Evolutionary conservation across 495 filamentous ascomycete species (phyloP), one percentile per base, ranked within the genome.

Genomic region (Endocarpon pusillum): DNA sequence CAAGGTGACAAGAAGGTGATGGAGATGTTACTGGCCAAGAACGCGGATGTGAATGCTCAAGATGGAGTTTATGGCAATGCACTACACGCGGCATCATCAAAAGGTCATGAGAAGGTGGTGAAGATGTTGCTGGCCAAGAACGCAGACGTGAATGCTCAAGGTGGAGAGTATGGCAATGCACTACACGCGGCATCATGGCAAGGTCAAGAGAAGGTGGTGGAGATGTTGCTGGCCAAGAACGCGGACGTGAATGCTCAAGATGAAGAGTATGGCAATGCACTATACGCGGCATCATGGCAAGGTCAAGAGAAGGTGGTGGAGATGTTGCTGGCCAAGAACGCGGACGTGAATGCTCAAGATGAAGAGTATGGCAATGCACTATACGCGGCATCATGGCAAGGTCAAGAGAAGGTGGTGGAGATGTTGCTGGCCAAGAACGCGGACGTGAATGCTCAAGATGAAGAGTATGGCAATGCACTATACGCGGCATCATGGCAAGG

Each of bases 11-110:
- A n/a, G n/a, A n/a, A n/a, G n/a, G n/a, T n/a, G n/a, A n/a, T n/a
- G n/a, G n/a, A n/a, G n/a, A n/a, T n/a, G n/a, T n/a, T 57, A 15
- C 37, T 59, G 3, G 36, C 16, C 6, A 26, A 29, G 16, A 46
- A 45, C 5, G 42, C 47, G 5, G n/a, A n/a, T n/a, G n/a, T n/a
- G n/a, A n/a, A n/a, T n/a, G n/a, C n/a, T n/a, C n/a, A n/a, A n/a
- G n/a, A n/a, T n/a, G n/a, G n/a, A n/a, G n/a, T n/a, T n/a, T n/a
- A n/a, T n/a, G n/a, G n/a, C n/a, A n/a, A n/a, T n/a, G n/a, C n/a
- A n/a, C n/a, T n/a, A n/a, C n/a, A n/a, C n/a, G 22, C 37, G 11
- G 37, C 37, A 3, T 18, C n/a, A 5, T 15, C 1, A 10, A 35
- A 34, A n/a, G 43, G 43, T 10, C 30, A 46, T 40, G 1, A 18